Base-by-base conservation (phyloP, 306 rosid genomes). In the Dryas octopetala region DNA sequence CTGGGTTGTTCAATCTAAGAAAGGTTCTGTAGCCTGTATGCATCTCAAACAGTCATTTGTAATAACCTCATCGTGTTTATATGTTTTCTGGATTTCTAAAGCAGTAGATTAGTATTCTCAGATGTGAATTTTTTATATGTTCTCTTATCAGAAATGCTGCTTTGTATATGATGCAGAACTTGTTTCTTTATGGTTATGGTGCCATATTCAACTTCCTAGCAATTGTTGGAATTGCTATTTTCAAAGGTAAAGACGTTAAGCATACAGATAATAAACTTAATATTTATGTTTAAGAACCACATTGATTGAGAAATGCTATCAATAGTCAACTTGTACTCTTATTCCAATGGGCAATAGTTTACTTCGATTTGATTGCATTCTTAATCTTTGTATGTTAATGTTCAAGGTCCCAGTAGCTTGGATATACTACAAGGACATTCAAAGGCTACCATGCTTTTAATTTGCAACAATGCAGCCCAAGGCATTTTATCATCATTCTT, bases 381-480 rank as follows among this genome's bases (percentile, higher is more conserved):
- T 32, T 32, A 32, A 32, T 32, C 38, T 32, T 32, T 32, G 38
- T 32, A 32, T 46, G 47, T 26, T 26, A 28, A 78, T 77, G 58
- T 83, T 82, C 61, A 81, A 96, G 99, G 98, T 80, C 98, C 99
- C 17, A 77, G 85, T 80, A 89, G 90, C 80, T 92, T 96, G 86
- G 90, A 96, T 84, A 89, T 96, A 79, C 88, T 96, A 52, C 87
- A 92, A 83, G 99, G 99, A 66, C 99, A 90, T 88, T 96, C 99
- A 62, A 90, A 78, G 82, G 99, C 99, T 78, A 96, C 99, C 41
- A 81, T 96, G 87, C 86, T 96, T 68, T 77, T 96, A 76, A 90
- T 96, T 69, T 95, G 90, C 64, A 96, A 96, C 82, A 96, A 96
- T 79, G 98, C 99, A n/a, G 98, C 98, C 44, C 99, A 96, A 85